Percentiles rank a stretch among this genome's conserved stretches.
Evolutionary conservation across 345 rosid species (phyloP).

Genomic region (Linum trigynum): DNA sequence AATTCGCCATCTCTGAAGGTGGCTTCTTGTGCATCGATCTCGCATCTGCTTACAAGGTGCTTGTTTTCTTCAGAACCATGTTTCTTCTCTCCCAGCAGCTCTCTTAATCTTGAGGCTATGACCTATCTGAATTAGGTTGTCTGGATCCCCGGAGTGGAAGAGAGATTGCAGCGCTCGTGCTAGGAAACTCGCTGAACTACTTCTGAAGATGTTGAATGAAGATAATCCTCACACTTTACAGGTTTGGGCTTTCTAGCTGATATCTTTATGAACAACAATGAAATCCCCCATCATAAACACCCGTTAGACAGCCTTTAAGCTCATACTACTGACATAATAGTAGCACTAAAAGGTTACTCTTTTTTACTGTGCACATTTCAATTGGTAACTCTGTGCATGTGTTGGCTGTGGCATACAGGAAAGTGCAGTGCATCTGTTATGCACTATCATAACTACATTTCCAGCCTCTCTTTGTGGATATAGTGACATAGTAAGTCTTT

Average conservation of each 20-base stretch:
- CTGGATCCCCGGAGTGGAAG: slow-evolving; percentile 50
- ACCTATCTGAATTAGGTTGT: slow-evolving; percentile 43
- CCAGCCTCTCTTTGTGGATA: slow-evolving; percentile 54
- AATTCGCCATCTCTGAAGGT: slow-evolving; percentile 68
- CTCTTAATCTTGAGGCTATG: slow-evolving; percentile 1
- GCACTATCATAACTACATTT: slow-evolving; percentile 40
- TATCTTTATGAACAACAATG: not conserved
- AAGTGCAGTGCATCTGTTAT: slow-evolving; percentile 40
- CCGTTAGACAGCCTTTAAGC: not conserved
- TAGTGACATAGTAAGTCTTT: slow-evolving; percentile 46
- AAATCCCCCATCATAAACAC: not conserved
- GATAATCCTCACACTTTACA: slow-evolving; percentile 48
- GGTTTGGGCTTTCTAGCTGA: slow-evolving; percentile 31
- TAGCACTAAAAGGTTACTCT: not conserved
- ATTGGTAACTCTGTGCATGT: not conserved
- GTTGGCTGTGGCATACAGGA: slow-evolving; percentile 42
- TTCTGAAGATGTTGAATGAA: slow-evolving; percentile 61
- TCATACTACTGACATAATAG: not conserved
- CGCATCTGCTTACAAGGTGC: slow-evolving; percentile 69
- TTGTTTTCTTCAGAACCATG: slow-evolving; percentile 1
- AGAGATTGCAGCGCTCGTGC: slow-evolving; percentile 56
- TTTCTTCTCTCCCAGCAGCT: not conserved
- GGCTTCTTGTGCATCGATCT: slow-evolving; percentile 59
- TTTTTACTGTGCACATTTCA: not conserved
- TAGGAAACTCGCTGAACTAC: slow-evolving; percentile 51